Conservation (phyloP, 1,284 basidiomycete species). For the Cerrena zonata region DNA sequence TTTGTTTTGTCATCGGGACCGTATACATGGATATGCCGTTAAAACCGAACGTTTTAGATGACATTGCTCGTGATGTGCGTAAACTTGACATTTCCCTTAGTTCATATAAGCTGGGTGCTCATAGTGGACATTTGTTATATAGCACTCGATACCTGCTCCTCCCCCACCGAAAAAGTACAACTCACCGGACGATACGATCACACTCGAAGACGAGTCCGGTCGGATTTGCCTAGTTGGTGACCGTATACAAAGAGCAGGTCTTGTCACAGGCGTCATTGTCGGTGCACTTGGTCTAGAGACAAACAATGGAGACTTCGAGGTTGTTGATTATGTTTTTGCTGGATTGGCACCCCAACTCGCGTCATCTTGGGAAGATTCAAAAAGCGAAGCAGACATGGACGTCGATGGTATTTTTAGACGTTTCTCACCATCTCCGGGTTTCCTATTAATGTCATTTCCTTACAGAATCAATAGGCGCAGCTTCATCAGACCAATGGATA, state of each 20-base stretch:
- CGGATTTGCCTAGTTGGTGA: constrained; percentile 84
- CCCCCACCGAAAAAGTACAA: constrained; percentile 70
- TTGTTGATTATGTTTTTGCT: constrained; percentile 84
- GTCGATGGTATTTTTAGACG: constrained; percentile 34
- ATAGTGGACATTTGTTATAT: constrained; percentile 7
- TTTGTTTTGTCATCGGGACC: constrained; percentile 91
- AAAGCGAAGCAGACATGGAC: constrained; percentile 34
- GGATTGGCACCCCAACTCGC: constrained; percentile 66
- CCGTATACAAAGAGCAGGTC: constrained; percentile 42
- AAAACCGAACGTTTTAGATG: constrained; percentile 95
- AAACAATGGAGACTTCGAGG: constrained; percentile 85
- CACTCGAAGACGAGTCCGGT: constrained; percentile 94
- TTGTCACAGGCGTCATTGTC: constrained; percentile 89
- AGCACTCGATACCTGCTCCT: constrained; percentile 88
- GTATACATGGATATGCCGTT: constrained; percentile 97
- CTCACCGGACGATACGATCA: constrained; percentile 75
- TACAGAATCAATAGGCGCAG: constrained; percentile 2
- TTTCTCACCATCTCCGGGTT: background rate
- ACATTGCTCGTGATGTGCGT: constrained; percentile 86
- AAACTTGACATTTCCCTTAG: background rate
- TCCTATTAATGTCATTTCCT: background rate
- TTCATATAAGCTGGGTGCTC: constrained; percentile 1
- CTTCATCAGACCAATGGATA: constrained; percentile 62
- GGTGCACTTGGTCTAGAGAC: constrained; percentile 89
- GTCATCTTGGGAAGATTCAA: constrained; percentile 26